Evolutionary conservation across 2,329 filamentous ascomycete genomes (phyloP), one percentile per base, ranked within the genome.

Genomic region (Calonectria multiphialidica): DNA sequence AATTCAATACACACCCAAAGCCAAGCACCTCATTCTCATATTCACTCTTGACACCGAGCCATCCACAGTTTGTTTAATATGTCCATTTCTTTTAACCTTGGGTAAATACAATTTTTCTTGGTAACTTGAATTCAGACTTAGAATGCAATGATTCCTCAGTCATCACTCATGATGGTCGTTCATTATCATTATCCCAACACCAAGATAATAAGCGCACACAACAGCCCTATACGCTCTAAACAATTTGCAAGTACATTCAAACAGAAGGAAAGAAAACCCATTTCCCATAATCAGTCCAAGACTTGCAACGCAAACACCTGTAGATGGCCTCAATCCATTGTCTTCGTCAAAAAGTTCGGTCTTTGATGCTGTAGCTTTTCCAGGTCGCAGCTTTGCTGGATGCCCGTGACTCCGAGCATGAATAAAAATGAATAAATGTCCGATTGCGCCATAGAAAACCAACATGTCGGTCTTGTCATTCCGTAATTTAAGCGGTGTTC

Each of bases 161-260:
- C 80, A 76, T 81, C 76, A 80, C 75, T 81, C 80, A 80, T 81
- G 68, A 81, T 73, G 72, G 73, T 81, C 80, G 66, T 81, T 80
- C 76, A 79, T 76, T 80, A 80, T 81, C 80, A 75, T 81, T 75
- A 81, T 80, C 75, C 79, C 71, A 79, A 81, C 75, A 79, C 71
- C 74, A 74, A 76, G 68, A 64, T 64, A 74, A 73, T 47, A 74
- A 67, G 59, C 59, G 59, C 65, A 62, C 30, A 28, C 55, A 47
- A 40, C 42, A 47, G n/a, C 6, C 62, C 40, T 64, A 40, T 44
- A 44, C 21, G 33, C 50, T 23, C 65, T 44, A 49, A 66, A 67
- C 59, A 76, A 59, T 45, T 65, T 65, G 55, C 47, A 77, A 55
- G 57, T 59, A 70, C 25, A 59, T 37, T 30, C 37, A 68, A 63